These are phyloP conservation scores for Neodidymelliopsis sp. DNA, from an alignment of 2,329 filamentous ascomycete species.

Conservation along the genomic window DNA sequence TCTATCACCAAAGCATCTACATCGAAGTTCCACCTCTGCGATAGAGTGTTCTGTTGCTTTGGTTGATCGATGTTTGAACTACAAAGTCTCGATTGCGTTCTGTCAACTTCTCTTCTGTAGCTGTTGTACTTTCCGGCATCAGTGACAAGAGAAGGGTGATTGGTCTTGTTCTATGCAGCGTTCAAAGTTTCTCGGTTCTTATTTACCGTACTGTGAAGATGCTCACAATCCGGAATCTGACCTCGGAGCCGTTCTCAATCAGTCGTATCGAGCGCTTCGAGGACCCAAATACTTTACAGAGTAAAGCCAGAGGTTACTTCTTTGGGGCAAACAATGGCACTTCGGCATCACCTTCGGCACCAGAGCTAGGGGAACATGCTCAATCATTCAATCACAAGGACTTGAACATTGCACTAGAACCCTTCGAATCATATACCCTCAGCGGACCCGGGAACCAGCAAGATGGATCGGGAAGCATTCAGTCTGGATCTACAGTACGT, in stretches of 20 bases:
- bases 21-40: too few relatives aligned
- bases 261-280: conserved; percentile 77
- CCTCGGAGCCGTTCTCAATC: conserved; percentile 74
- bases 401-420: conserved; percentile 68
- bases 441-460: conserved; percentile 57
- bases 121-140: too few relatives aligned
- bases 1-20: too few relatives aligned
- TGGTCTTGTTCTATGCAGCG: too few relatives aligned
- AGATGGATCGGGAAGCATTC: not conserved
- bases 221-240: conserved; percentile 83
- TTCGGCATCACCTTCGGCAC: conserved; percentile 46
- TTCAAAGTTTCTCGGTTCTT: too few relatives aligned
- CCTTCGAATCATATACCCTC: conserved; percentile 72
- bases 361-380: conserved; percentile 61
- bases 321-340: conserved; percentile 35
- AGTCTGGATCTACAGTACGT: conserved; percentile 68
- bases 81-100: too few relatives aligned
- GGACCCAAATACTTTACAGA: conserved; percentile 55
- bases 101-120: too few relatives aligned
- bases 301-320: conserved; percentile 42
- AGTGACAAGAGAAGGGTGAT: too few relatives aligned
- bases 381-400: conserved; percentile 68
- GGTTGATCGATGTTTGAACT: too few relatives aligned
- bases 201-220: not conserved
- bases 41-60: too few relatives aligned